Evolutionary conservation across 768 basidiomycete species (phyloP), one percentile per base, ranked within the genome.

Genomic region (Melanogaster broomeanus): DNA sequence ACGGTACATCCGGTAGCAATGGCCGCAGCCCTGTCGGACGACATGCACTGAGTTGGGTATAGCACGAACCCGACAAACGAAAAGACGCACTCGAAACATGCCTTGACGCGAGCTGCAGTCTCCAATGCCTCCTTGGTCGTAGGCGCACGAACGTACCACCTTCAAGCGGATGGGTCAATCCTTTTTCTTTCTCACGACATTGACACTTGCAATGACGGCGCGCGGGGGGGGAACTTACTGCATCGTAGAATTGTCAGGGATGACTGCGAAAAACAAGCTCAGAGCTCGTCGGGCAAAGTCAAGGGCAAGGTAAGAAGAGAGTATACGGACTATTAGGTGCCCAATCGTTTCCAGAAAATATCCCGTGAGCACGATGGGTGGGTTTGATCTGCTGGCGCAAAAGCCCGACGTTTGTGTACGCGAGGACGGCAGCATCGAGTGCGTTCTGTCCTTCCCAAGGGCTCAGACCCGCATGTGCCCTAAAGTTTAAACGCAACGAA

Each of bases 361-460:
- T 79, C 0, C 90, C 90, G 60, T 95, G 91, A 3, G 91, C 80
- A 34, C 91, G 84, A 56, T 87, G 82, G 0, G 84, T 83, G 0
- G 93, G 89, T 47, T 79, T 77, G 15, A 91, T 75, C 60, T 94
- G 93, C 66, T 95, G 93, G 15, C 93, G 82, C 22, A 94, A 75
- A 7, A 84, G 82, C 0, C 88, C 84, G 24, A 94, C 83, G 47
- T 84, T 88, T 43, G 80, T 87, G 63, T 94, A 93, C 4, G 88
- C 87, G 3, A 91, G 75, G 5, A 93, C 87, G n/a, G 90, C 90
- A 1, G 93, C 93, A 62, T 95, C 92, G 12, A 93, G 69, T 1
- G 91, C 85, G 55, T 93, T 93, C 53, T 75, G 77, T 2, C 90
- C 91, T 65, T 92, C 87, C 90, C 91, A 93, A 21, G 90, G 91